phyloP scores from a whole-genome alignment of 1,284 basidiomycete genomes.

The Spongispora temasekensis region DNA sequence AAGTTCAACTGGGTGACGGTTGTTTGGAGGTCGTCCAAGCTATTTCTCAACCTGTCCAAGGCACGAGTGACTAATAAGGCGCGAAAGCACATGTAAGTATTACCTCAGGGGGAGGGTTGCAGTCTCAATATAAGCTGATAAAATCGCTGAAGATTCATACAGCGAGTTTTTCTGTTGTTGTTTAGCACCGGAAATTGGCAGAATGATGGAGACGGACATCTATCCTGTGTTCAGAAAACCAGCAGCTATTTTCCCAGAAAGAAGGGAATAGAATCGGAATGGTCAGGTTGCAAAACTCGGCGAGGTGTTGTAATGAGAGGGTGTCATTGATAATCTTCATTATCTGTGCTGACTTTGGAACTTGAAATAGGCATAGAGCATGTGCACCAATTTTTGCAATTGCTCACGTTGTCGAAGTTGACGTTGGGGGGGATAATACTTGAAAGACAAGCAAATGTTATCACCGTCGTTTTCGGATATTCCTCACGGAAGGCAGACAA shows the following conservation, averaged over 20 bases:
- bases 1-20: conserved; percentile 54
- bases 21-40: conserved; percentile 46
- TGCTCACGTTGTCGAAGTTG: conserved; percentile 47
- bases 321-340: conserved; percentile 58
- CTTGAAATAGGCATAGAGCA: conserved; percentile 12
- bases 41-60: conserved; percentile 39
- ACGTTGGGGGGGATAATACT: conserved; percentile 36
- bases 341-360: conserved; percentile 33
- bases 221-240: conserved; percentile 43
- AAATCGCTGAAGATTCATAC: conserved; percentile 63
- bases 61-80: not conserved
- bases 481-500: conserved; percentile 65
- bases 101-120: conserved; percentile 67
- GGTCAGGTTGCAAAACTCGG: conserved; percentile 53
- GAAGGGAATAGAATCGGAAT: conserved; percentile 57
- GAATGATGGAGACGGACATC: conserved; percentile 36
- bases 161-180: conserved; percentile 39
- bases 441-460: conserved; percentile 61
- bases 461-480: conserved; percentile 54
- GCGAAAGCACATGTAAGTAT: conserved; percentile 8
- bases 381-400: conserved; percentile 5
- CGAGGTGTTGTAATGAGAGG: conserved; percentile 53
- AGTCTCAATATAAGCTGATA: conserved; percentile 69
- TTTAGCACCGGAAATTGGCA: conserved; percentile 9
- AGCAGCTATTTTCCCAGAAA: conserved; percentile 41